A percentile compares a stretch with the other conserved stretches of the same genome.
Conservation (phyloP, 2,329 filamentous ascomycete species). For the Geoglossum cookeanum region DNA sequence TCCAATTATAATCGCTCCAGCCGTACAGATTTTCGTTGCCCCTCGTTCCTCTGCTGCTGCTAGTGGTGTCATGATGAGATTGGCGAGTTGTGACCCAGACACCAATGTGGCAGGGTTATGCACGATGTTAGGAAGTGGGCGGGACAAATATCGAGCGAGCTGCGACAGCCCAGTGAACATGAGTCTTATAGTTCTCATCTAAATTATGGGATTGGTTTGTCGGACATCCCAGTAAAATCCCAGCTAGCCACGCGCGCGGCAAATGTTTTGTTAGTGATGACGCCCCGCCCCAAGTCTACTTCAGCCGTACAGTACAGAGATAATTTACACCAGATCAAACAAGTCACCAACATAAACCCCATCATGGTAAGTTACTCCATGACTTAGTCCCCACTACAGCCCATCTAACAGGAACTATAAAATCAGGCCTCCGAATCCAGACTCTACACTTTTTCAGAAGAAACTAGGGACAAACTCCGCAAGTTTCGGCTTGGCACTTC, state of each 20-base stretch:
- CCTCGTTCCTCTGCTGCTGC: slow-evolving; percentile 32
- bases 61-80: slow-evolving; percentile 8
- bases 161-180: slow-evolving; percentile 69
- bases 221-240: background rate
- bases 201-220: background rate
- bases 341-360: background rate
- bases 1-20: slow-evolving; percentile 87
- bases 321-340: background rate
- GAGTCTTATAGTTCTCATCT: background rate
- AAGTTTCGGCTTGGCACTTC: slow-evolving; percentile 92
- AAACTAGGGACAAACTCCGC: slow-evolving; percentile 74
- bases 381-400: background rate
- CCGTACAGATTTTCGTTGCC: slow-evolving; percentile 61
- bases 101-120: slow-evolving; percentile 24
- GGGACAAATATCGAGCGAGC: slow-evolving; percentile 50
- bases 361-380: background rate
- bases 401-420: background rate
- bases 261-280: background rate
- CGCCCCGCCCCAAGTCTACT: background rate
- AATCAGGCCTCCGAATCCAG: slow-evolving; percentile 55
- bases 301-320: background rate
- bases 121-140: slow-evolving; percentile 38
- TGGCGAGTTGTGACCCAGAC: slow-evolving; percentile 9
- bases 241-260: background rate
- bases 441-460: slow-evolving; percentile 79